phyloP scores from a whole-genome alignment of 352 stramenopile genomes.

The Globisporangium cederbergense region DNA sequence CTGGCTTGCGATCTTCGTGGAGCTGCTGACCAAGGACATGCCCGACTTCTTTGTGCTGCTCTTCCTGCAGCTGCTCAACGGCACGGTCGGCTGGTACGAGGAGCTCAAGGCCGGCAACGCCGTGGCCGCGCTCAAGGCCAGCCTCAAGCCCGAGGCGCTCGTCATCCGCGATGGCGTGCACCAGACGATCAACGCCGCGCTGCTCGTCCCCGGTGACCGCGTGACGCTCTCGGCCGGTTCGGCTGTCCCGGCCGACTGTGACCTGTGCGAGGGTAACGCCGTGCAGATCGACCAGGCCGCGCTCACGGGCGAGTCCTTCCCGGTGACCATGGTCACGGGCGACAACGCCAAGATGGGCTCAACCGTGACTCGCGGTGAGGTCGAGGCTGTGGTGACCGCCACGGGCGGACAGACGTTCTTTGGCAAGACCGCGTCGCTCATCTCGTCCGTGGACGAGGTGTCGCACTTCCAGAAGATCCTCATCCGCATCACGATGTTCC shows the following conservation, averaged over 20 bases:
- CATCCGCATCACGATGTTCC: conserved; percentile 89
- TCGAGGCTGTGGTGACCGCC: conserved; percentile 88
- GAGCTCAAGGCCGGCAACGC: conserved; percentile 82
- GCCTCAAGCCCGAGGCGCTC: conserved; percentile 80
- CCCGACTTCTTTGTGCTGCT: conserved; percentile 69
- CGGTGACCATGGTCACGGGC: conserved; percentile 76
- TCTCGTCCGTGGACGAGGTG: conserved; percentile 70
- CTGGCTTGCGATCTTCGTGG: conserved; percentile 86
- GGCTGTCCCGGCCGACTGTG: conserved; percentile 91
- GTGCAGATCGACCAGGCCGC: conserved; percentile 91
- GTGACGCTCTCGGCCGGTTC: conserved; percentile 88
- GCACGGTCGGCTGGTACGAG: conserved; percentile 71
- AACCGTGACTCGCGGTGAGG: conserved; percentile 86
- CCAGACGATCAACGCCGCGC: conserved; percentile 83
- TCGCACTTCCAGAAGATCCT: conserved; percentile 91
- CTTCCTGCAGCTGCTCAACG: conserved; percentile 69
- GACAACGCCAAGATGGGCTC: conserved; percentile 89
- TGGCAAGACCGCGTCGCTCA: conserved; percentile 79
- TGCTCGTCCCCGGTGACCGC: conserved; percentile 93
- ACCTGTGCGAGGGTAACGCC: conserved; percentile 74
- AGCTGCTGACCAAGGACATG: conserved; percentile 51
- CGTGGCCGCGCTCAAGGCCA: conserved; percentile 82
- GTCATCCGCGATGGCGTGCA: conserved; percentile 89
- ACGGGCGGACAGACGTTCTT: conserved; percentile 93
- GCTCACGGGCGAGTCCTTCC: conserved; percentile 94